A percentile compares a stretch with the other conserved stretches of the same genome.
phyloP scores from a whole-genome alignment of 306 rosid genomes.

The Castanea crenata region DNA sequence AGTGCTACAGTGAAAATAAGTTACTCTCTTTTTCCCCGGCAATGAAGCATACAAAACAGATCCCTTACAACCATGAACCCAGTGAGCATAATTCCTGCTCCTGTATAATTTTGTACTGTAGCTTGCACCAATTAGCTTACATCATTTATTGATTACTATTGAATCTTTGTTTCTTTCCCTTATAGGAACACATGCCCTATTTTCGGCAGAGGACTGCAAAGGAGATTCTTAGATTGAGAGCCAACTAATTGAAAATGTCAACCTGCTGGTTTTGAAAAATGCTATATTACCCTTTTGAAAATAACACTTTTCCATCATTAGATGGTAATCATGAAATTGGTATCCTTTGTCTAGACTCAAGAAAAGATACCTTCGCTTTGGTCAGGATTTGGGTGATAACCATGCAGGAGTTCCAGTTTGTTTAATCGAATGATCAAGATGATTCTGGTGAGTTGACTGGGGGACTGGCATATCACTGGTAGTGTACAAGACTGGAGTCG shows the following conservation, averaged over 20 bases:
- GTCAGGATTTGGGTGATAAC: background rate
- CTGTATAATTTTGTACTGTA: background rate
- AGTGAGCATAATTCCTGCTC: background rate
- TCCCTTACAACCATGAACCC: background rate
- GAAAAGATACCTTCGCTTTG: background rate
- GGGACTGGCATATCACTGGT: background rate
- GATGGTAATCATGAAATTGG: background rate
- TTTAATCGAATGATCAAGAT: too few species aligned
- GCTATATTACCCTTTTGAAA: background rate
- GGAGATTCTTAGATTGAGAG: constrained; percentile 78
- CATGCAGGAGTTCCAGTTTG: too few species aligned
- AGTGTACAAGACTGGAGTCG: background rate
- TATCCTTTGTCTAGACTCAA: background rate
- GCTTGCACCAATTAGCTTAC: background rate
- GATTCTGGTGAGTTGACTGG: background rate
- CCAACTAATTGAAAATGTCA: constrained; percentile 51
- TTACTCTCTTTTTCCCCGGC: background rate
- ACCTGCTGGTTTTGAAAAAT: background rate
- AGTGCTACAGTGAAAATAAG: too few species aligned
- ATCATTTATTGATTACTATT: background rate
- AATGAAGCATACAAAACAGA: background rate
- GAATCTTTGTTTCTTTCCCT: constrained; percentile 24
- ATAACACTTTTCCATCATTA: constrained; percentile 1
- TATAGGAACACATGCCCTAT: constrained; percentile 88
- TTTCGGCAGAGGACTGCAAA: constrained; percentile 83